These are phyloP conservation scores for Pochonia chlamydosporia DNA, from an alignment of 2,329 filamentous ascomycete species.

Conservation along the genomic window DNA sequence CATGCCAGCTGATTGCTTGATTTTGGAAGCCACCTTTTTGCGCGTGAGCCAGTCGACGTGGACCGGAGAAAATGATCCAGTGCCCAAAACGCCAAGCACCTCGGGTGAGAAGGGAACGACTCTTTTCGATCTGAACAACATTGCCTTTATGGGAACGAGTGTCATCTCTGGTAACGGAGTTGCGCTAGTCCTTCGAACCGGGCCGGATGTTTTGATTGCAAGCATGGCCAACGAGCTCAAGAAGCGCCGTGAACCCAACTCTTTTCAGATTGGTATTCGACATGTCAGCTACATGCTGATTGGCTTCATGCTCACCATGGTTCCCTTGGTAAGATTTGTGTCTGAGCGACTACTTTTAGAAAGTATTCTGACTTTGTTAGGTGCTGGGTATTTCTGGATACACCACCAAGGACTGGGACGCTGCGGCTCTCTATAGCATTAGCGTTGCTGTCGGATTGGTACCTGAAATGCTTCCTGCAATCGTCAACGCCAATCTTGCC, in stretches of 20 bases:
- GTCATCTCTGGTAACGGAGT: conserved; percentile 21
- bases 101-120: conserved; percentile 14
- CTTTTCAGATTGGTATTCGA: conserved; percentile 22
- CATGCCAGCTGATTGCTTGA: conserved; percentile 21
- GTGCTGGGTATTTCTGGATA: conserved; percentile 18
- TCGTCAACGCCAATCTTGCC: conserved; percentile 22
- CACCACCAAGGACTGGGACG: conserved; percentile 19
- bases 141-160: conserved; percentile 22
- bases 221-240: conserved; percentile 19
- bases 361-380: conserved; percentile 5
- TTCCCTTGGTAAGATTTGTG: conserved; percentile 18
- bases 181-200: conserved; percentile 19
- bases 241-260: conserved; percentile 17
- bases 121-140: conserved; percentile 19
- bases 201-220: conserved; percentile 18
- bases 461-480: conserved; percentile 24
- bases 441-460: conserved; percentile 23
- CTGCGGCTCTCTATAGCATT: conserved; percentile 21
- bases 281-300: conserved; percentile 23
- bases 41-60: conserved; percentile 23
- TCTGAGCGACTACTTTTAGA: background rate
- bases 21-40: conserved; percentile 20
- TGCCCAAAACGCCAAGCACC: conserved; percentile 13
- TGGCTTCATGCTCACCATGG: conserved; percentile 23
- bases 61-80: conserved; percentile 23